Percentiles rank a stretch among this genome's conserved stretches.
Evolutionary conservation across 2,329 filamentous ascomycete genomes (phyloP).

Genomic region (Cercospora sp.): DNA sequence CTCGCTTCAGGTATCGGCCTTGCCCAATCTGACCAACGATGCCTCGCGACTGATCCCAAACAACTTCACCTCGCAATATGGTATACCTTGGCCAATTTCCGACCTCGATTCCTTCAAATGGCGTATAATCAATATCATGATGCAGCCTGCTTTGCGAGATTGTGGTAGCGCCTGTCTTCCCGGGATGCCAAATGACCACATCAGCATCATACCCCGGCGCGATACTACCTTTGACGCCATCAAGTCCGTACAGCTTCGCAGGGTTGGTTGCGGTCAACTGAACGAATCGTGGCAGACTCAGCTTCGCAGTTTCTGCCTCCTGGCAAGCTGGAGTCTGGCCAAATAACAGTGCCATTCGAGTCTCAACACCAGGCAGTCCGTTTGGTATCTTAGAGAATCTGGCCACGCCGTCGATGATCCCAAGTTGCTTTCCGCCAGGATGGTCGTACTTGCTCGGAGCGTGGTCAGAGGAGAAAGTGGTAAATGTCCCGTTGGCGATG

Average conservation of each 20-base stretch:
- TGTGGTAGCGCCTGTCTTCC: constrained; percentile 28
- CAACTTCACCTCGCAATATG: constrained; percentile 58
- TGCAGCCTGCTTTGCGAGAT: constrained; percentile 54
- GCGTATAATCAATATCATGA: constrained; percentile 64
- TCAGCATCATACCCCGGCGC: constrained; percentile 48
- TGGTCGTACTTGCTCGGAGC: constrained; percentile 44
- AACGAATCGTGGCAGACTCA: constrained; percentile 46
- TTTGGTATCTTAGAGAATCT: constrained; percentile 47
- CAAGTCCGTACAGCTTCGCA: constrained; percentile 48
- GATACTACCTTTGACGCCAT: constrained; percentile 44
- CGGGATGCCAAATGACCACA: constrained; percentile 47
- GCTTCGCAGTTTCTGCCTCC: constrained; percentile 27
- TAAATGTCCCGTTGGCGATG: constrained; percentile 41
- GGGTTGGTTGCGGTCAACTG: constrained; percentile 47
- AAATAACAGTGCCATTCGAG: constrained; percentile 45
- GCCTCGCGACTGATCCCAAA: constrained; percentile 59
- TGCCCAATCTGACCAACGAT: constrained; percentile 40
- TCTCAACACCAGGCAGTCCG: constrained; percentile 48
- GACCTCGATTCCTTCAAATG: constrained; percentile 59
- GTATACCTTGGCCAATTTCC: constrained; percentile 64
- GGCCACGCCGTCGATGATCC: constrained; percentile 39
- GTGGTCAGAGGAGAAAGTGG: constrained; percentile 40
- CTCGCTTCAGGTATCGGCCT: constrained; percentile 42
- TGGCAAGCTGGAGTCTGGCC: constrained; percentile 36
- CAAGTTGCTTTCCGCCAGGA: constrained; percentile 42